Evolutionary conservation across 495 filamentous ascomycete species (phyloP), one percentile per base, ranked within the genome.

Genomic region (Cercophora newfieldiana): DNA sequence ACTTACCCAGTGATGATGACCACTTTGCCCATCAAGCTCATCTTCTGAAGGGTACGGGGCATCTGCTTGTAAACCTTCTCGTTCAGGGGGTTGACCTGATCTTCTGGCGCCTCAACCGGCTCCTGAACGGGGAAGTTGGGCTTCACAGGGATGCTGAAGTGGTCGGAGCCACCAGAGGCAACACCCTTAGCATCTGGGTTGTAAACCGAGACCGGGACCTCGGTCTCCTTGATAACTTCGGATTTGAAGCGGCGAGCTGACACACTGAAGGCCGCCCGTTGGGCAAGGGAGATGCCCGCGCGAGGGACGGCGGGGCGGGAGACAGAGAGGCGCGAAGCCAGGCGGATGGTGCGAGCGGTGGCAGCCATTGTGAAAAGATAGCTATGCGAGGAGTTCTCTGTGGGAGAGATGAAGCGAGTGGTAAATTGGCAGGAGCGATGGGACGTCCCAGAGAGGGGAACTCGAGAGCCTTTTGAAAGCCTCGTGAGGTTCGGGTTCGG

Each of bases 71-170:
- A 83, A 33, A 80, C 75, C 54, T 72, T 70, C 19, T 77, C 73
- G 63, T 72, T 73, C 30, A 86, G 75, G n/a, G 84, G 83, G 0
- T 63, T 57, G 49, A 84, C 75, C 1, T 49, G 53, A 4, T 77
- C 73, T 37, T 71, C 70, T 33, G 79, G 73, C 72, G 70, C 72
- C 10, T 47, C 62, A 18, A 71, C 71, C 7, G 69, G 68, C 59
- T 77, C 68, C 30, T 75, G 70, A 50, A 71, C 68, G 30, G 70
- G 71, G 55, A 80, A 78, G 64, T 81, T 82, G 69, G 91, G 85
- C 70, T 92, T 84, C 12, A 93, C 79, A 65, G 92, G 90, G 82
- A 93, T 97, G 60, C 86, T 90, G 80, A 94, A 88, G 63, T 85
- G 84, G 50, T 91, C 85, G 19, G 86, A 77, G 18, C 80, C 84